Percentiles rank a stretch among this genome's conserved stretches.
These are phyloP conservation scores for Hyphopichia buzzinii DNA, from an alignment of 1,139 yeast species.

Conservation along the genomic window DNA sequence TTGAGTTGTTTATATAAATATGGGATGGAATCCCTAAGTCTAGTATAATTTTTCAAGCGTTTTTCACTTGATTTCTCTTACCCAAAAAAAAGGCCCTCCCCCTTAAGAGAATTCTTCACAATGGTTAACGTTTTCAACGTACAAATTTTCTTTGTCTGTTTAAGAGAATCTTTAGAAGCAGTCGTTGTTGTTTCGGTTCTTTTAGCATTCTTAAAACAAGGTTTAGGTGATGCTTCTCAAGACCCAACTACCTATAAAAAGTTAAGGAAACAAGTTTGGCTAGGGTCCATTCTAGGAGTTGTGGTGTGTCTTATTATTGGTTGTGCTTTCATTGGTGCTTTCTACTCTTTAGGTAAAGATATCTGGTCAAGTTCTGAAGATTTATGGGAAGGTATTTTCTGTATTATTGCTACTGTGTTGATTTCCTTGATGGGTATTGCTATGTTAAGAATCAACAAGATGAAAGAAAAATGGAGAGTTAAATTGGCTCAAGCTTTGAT, in stretches of 20 bases:
- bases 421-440: slow-evolving; percentile 91
- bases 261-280: slow-evolving; percentile 72
- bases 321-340: slow-evolving; percentile 80
- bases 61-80: background rate
- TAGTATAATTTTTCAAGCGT: no score
- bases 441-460: slow-evolving; percentile 84
- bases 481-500: slow-evolving; percentile 77
- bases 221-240: slow-evolving; percentile 54
- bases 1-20: no score
- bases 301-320: slow-evolving; percentile 76
- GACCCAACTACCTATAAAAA: slow-evolving; percentile 57
- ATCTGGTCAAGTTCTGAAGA: slow-evolving; percentile 87
- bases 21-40: no score
- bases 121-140: slow-evolving; percentile 52
- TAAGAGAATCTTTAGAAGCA: slow-evolving; percentile 90
- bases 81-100: background rate
- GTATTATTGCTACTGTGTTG: slow-evolving; percentile 77
- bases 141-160: slow-evolving; percentile 75
- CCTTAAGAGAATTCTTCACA: slow-evolving; percentile 2
- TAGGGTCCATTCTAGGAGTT: slow-evolving; percentile 72
- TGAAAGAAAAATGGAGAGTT: slow-evolving; percentile 90
- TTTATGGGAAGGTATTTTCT: slow-evolving; percentile 89
- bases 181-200: slow-evolving; percentile 85
- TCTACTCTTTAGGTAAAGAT: slow-evolving; percentile 75
- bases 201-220: slow-evolving; percentile 85